Percentiles rank a stretch among this genome's conserved stretches.
phyloP scores from a whole-genome alignment of 441 rosid species.

The Gossypium aridum region DNA sequence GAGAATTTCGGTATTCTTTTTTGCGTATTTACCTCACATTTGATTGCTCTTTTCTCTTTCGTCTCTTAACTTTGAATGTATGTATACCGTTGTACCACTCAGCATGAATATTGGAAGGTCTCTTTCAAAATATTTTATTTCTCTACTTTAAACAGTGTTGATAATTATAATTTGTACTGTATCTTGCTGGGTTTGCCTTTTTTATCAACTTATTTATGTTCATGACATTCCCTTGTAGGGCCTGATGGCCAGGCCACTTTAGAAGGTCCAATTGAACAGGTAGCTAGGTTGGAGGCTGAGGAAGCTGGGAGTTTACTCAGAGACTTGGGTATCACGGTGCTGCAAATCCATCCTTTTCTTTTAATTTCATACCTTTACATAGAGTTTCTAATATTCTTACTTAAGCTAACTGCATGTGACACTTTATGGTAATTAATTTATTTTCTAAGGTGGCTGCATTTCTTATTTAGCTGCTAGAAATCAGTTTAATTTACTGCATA shows the following conservation, averaged over 20 bases:
- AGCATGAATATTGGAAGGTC: not conserved
- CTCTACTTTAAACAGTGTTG: not conserved
- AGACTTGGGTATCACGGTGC: constrained; percentile 77
- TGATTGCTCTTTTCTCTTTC: not conserved
- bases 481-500: not conserved
- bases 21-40: not conserved
- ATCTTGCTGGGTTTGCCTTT: not conserved
- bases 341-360: not conserved
- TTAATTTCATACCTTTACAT: not conserved
- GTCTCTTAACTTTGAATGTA: not conserved
- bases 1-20: constrained; percentile 41
- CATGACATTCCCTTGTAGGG: constrained; percentile 29
- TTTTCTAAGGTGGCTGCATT: not conserved
- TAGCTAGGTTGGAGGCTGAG: constrained; percentile 66
- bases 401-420: not conserved
- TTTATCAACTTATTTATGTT: not conserved
- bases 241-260: constrained; percentile 50
- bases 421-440: not conserved
- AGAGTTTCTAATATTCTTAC: not conserved
- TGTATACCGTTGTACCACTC: not conserved
- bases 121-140: not conserved
- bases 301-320: constrained; percentile 66
- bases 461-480: not conserved
- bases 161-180: not conserved
- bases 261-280: constrained; percentile 89